These are phyloP conservation scores for Peronospora destructor DNA, from an alignment of 352 stramenopile species.

Conservation along the genomic window DNA sequence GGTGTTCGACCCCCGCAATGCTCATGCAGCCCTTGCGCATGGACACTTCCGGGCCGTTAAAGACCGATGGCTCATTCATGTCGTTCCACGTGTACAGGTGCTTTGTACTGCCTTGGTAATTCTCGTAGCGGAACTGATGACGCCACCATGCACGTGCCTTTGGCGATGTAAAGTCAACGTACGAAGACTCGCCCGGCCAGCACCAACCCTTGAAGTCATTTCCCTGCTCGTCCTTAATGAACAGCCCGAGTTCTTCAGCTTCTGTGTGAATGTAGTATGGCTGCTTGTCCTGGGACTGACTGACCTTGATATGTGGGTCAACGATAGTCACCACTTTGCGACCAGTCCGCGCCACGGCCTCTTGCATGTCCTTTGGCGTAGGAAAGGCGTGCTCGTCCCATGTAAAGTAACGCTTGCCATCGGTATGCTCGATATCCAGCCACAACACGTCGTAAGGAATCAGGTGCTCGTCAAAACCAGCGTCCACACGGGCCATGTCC, in stretches of 20 bases:
- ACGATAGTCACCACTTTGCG: constrained; percentile 99
- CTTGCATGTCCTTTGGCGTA: constrained; percentile 92
- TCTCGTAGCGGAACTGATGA: constrained; percentile 92
- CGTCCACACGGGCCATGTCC: constrained; percentile 87
- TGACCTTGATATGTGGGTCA: constrained; percentile 97
- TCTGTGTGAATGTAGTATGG: constrained; percentile 89
- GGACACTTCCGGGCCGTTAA: constrained; percentile 98
- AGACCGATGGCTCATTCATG: constrained; percentile 99
- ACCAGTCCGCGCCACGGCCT: constrained; percentile 84
- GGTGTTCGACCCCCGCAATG: constrained; percentile 92
- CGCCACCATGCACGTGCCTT: constrained; percentile 95
- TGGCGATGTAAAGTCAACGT: constrained; percentile 95
- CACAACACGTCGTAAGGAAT: constrained; percentile 99
- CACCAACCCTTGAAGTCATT: constrained; percentile 99
- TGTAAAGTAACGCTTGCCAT: constrained; percentile 97
- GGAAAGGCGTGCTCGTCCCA: constrained; percentile 97
- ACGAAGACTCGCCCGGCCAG: constrained; percentile 97
- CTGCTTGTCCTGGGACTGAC: constrained; percentile 69
- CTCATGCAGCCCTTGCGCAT: constrained; percentile 94
- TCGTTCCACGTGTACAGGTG: constrained; percentile 99
- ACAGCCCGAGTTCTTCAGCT: constrained; percentile 84
- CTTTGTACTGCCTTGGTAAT: constrained; percentile 90
- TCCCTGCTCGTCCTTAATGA: constrained; percentile 94
- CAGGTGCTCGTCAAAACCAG: constrained; percentile 93
- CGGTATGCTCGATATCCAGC: constrained; percentile 99